Conservation (phyloP, 495 filamentous ascomycete species). For the Penicillium fimorum region DNA sequence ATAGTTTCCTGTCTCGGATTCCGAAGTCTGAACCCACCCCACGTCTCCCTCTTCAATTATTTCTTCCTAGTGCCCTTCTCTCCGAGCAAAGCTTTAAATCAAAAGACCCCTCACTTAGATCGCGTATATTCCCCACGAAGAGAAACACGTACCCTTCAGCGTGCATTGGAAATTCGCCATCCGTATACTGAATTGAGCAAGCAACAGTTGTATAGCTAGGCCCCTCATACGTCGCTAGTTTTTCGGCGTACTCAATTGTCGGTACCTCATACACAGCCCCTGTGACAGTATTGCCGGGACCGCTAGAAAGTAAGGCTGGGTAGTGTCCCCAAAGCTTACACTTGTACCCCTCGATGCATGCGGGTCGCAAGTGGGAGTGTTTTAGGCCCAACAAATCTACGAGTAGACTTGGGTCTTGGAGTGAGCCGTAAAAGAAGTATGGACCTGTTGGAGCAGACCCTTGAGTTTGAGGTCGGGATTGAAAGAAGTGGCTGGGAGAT, state of each 20-base stretch:
- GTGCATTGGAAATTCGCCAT: constrained; percentile 15
- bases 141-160: constrained; percentile 26
- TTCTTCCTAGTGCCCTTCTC: neutral
- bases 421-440: constrained; percentile 35
- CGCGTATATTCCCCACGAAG: constrained; percentile 29
- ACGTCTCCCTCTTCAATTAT: neutral
- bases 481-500: constrained; percentile 3
- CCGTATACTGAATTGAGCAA: constrained; percentile 26
- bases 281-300: constrained; percentile 13
- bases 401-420: constrained; percentile 22
- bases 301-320: constrained; percentile 23
- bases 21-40: neutral
- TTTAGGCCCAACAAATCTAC: constrained; percentile 17
- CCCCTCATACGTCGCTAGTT: constrained; percentile 33
- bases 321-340: constrained; percentile 30
- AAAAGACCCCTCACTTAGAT: constrained; percentile 31
- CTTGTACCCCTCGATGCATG: constrained; percentile 17
- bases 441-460: constrained; percentile 4
- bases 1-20: neutral
- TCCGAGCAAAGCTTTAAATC: constrained; percentile 26
- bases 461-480: neutral
- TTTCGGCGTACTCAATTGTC: constrained; percentile 18
- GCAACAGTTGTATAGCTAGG: constrained; percentile 18
- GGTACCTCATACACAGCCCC: constrained; percentile 30
- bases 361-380: constrained; percentile 12